Conservation (phyloP, 2,329 filamentous ascomycete species). For the Madurella mycetomatis region DNA sequence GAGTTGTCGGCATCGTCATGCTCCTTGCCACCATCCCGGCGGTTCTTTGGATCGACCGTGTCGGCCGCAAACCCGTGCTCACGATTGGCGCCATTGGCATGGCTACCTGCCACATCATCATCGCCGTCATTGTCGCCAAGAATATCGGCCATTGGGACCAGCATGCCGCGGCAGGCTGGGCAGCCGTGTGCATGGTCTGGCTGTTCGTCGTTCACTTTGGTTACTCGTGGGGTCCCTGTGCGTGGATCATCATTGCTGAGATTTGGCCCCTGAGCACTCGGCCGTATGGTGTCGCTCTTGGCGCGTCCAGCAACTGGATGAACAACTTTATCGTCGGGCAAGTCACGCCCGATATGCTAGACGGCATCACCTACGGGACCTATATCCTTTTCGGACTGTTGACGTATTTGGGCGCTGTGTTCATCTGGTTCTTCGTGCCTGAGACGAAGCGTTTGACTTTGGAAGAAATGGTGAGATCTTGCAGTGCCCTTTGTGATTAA, state of each 20-base stretch:
- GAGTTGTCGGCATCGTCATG: constrained; percentile 68
- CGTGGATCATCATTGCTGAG: constrained; percentile 71
- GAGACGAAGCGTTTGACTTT: constrained; percentile 61
- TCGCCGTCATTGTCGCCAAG: constrained; percentile 63
- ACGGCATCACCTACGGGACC: constrained; percentile 61
- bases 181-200: constrained; percentile 64
- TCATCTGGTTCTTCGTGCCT: constrained; percentile 60
- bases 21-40: constrained; percentile 64
- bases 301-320: constrained; percentile 63
- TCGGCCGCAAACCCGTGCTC: constrained; percentile 60
- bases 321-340: constrained; percentile 63
- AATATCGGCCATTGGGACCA: constrained; percentile 55
- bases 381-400: constrained; percentile 67
- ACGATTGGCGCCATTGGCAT: constrained; percentile 65
- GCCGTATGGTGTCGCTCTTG: constrained; percentile 66
- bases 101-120: constrained; percentile 66
- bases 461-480: constrained; percentile 54
- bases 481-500: background rate
- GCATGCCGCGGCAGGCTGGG: constrained; percentile 64
- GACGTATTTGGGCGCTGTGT: constrained; percentile 56
- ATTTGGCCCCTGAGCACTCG: constrained; percentile 68
- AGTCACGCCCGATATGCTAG: constrained; percentile 65
- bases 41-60: constrained; percentile 60
- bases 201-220: constrained; percentile 71
- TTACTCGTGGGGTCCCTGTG: constrained; percentile 69